Conservation (phyloP, 2,329 filamentous ascomycete genomes). For the Hymenoscyphus repandus region DNA sequence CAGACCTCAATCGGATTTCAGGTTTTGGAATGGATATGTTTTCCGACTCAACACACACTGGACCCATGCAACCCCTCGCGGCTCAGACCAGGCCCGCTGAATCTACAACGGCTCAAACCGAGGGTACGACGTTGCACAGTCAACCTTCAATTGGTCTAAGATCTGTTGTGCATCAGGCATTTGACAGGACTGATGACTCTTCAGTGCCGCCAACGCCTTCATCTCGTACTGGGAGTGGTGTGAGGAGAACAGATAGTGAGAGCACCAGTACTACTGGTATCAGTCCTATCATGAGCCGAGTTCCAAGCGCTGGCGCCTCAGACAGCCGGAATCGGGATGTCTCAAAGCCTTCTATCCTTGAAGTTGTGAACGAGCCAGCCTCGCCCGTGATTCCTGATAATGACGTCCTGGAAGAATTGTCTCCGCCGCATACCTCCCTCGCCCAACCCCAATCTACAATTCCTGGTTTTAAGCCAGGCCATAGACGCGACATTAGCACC, state of each 20-base stretch:
- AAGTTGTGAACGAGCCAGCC: slow-evolving; percentile 39
- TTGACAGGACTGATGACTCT: slow-evolving; percentile 51
- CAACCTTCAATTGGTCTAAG: slow-evolving; percentile 50
- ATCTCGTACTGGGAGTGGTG: slow-evolving; percentile 40
- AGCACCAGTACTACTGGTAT: slow-evolving; percentile 46
- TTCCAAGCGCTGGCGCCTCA: slow-evolving; percentile 37
- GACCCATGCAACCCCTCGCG: background rate
- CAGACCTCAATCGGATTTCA: slow-evolving; percentile 53
- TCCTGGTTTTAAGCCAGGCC: slow-evolving; percentile 44
- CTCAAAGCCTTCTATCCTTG: slow-evolving; percentile 48
- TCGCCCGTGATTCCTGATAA: slow-evolving; percentile 15
- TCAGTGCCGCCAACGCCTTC: slow-evolving; percentile 45
- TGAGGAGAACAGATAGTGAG: slow-evolving; percentile 56
- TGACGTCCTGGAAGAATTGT: background rate
- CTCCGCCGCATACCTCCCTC: slow-evolving; percentile 8
- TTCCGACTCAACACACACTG: slow-evolving; percentile 26
- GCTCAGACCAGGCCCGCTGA: slow-evolving; percentile 5
- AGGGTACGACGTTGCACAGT: slow-evolving; percentile 37
- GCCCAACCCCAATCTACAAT: slow-evolving; percentile 8
- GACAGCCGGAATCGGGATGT: slow-evolving; percentile 32
- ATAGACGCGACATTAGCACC: slow-evolving; percentile 52
- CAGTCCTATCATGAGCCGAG: slow-evolving; percentile 59
- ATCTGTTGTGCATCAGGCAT: slow-evolving; percentile 60
- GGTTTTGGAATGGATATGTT: slow-evolving; percentile 57
- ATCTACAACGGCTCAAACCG: slow-evolving; percentile 7